Evolutionary conservation across 306 rosid genomes (phyloP), one percentile per base, ranked within the genome.

Genomic region (Acacia acuminata): DNA sequence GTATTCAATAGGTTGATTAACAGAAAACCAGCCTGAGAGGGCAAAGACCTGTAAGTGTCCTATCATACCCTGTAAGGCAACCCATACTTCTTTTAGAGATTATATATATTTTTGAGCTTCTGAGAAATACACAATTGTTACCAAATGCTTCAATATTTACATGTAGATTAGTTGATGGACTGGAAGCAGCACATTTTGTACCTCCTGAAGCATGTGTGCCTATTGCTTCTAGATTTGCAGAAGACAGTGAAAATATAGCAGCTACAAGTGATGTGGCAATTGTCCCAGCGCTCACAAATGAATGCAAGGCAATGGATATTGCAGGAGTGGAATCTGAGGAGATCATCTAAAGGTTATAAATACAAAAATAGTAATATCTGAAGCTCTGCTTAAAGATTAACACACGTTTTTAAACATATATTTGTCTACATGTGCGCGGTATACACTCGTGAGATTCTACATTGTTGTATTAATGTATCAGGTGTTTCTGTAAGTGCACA

Each of bases 21-120:
- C 76, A 68, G 84, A 81, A 82, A 88, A 84, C 94, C 90, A 84
- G 75, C 87, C 84, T 51, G 91, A 81, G 36, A 92, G 89, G 74
- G 88, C 96, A 84, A 92, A 92, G 85, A 87, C 84, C 78, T 92
- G 96, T 53, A 92, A 83, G 75, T 90, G 92, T 68, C 96, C 92
- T 66, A 90, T 44, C 90, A 92, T 74, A 76, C 94, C 94, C 96
- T 92, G 84, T 53, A 78, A 51, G 51, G 78, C 24, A 25, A 61
- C 44, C 61, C 22, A n/a, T 30, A 10, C 47, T 34, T 73, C 22
- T 19, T 19, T 71, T 12, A 19, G 40, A 38, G 75, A 67, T 27
- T 20, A 40, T 50, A 22, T 11, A 11, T 34, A 43, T 51, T 20
- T 51, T 75, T 32, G 22, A 79, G 55, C 69, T 71, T 71, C 25